Evolutionary conservation across 345 rosid genomes (phyloP).

Genomic region (Stellera chamaejasme): DNA sequence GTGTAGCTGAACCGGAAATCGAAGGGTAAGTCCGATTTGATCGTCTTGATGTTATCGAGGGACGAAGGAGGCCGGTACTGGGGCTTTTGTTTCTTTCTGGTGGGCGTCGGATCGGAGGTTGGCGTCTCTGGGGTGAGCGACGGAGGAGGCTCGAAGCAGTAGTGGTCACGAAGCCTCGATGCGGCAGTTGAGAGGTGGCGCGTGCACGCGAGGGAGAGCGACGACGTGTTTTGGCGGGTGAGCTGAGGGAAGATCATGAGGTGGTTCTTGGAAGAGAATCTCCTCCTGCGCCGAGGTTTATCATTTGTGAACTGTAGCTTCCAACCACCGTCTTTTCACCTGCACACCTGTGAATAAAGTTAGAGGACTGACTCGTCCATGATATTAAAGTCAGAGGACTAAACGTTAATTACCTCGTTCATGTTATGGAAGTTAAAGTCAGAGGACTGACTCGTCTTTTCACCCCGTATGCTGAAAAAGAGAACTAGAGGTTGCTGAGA

Average conservation of each 20-base stretch:
- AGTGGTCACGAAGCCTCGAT: constrained; percentile 70
- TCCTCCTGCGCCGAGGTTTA: too few species aligned
- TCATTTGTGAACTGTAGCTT: too few species aligned
- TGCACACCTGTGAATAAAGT: too few species aligned
- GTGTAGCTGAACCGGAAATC: constrained; percentile 92
- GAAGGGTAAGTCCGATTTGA: constrained; percentile 55
- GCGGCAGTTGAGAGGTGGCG: constrained; percentile 35
- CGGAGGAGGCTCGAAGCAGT: constrained; percentile 63
- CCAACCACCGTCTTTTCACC: too few species aligned
- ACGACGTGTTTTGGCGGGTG: constrained; percentile 40
- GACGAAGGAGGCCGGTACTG: constrained; percentile 86
- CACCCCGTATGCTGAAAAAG: too few species aligned
- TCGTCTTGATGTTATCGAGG: constrained; percentile 49
- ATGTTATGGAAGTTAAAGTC: too few species aligned
- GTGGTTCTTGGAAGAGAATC: not conserved
- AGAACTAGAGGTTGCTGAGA: too few species aligned
- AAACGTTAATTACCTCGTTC: too few species aligned
- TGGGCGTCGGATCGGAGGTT: constrained; percentile 11
- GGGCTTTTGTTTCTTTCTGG: constrained; percentile 43
- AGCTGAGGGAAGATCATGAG: constrained; percentile 38
- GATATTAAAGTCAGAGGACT: too few species aligned
- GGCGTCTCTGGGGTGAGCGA: constrained; percentile 36
- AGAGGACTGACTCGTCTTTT: too few species aligned
- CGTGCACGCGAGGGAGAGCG: constrained; percentile 8
- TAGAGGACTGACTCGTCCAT: too few species aligned